Evolutionary conservation across 225 moss, liverwort and hornwort genomes (phyloP), one percentile per base, ranked within the genome.

Genomic region (Marchantia paleacea): DNA sequence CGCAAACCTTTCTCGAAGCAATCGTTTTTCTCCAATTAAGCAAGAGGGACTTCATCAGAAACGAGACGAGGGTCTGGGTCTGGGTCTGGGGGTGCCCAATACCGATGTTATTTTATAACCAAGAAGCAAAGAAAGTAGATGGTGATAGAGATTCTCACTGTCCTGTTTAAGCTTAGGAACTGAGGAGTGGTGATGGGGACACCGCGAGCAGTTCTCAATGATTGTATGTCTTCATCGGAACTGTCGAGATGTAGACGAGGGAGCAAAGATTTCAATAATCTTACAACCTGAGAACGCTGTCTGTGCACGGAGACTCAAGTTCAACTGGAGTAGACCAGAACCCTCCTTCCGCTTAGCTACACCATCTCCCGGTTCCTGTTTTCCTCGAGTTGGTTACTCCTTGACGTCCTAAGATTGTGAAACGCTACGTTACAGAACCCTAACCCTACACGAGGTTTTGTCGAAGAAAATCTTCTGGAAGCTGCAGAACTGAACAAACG

Each of bases 381-480:
- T 51, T 52, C 58, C 58, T 76, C 58, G 60, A 60, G 58, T 76
- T 31, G 47, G 58, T 60, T 76, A 76, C 60, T 76, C 11, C 6
- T 24, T 16, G 26, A 7, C 26, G 28, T 74, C 13, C 74, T 55
- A 11, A 31, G 9, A 47, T 22, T 22, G 57, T 31, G 75, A 76
- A 76, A 75, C 58, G 75, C 75, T 76, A 47, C 39, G 60, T 76
- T n/a, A 20, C 31, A 19, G 3, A 58, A 76, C 75, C 75, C 75
- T 76, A 76, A 76, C 58, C 75, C 75, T 75, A 75, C 19, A 39
- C 55, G 55, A 75, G 53, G 53, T 75, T 47, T 25, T 75, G 51
- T 72, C 51, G 50, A 49, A 24, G n/a, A 24, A 62, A 62, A 19
- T 24, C 22, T 3, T 62, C 62, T 8, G 62, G 22, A 71, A 71